These are phyloP conservation scores for Gonium pectorale DNA, from an alignment of 139 green algal species.

Conservation along the genomic window DNA sequence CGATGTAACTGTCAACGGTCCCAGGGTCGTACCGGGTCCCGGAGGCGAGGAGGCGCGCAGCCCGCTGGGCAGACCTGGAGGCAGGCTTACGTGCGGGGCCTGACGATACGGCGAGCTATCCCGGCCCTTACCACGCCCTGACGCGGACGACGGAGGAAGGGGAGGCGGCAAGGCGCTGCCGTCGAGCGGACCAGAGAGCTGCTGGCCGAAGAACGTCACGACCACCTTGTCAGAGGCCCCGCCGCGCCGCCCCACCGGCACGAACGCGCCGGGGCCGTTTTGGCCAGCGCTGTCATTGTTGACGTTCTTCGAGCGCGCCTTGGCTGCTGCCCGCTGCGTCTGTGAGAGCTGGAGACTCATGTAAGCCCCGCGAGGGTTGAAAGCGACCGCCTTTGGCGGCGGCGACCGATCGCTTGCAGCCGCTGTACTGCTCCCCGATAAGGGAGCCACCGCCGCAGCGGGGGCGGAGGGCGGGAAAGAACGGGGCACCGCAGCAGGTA, in stretches of 20 bases:
- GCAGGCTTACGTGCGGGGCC: too few species aligned
- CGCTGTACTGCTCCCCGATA: background rate
- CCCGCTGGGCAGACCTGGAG: too few species aligned
- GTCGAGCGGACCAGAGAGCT: too few species aligned
- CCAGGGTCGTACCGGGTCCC: too few species aligned
- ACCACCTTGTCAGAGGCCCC: slow-evolving; percentile 4
- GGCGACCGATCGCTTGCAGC: background rate
- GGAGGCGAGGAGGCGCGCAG: too few species aligned
- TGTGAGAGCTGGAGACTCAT: slow-evolving; percentile 6
- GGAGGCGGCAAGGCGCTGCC: too few species aligned
- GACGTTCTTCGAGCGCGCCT: too few species aligned
- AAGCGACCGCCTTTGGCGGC: background rate
- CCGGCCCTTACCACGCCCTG: too few species aligned
- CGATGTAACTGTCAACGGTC: too few species aligned
- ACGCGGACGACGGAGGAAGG: too few species aligned
- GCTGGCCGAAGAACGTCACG: slow-evolving; percentile 20
- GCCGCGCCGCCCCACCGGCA: background rate
- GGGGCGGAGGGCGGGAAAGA: background rate
- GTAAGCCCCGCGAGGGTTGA: slow-evolving; percentile 5
- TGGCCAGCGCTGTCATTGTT: background rate
- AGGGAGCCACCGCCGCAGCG: background rate
- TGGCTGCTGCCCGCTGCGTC: background rate
- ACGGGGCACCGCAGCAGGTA: background rate
- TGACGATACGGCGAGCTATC: too few species aligned
- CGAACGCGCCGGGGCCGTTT: too few species aligned